Evolutionary conservation across 768 basidiomycete species (phyloP), one percentile per base, ranked within the genome.

Genomic region (Bullera alba): DNA sequence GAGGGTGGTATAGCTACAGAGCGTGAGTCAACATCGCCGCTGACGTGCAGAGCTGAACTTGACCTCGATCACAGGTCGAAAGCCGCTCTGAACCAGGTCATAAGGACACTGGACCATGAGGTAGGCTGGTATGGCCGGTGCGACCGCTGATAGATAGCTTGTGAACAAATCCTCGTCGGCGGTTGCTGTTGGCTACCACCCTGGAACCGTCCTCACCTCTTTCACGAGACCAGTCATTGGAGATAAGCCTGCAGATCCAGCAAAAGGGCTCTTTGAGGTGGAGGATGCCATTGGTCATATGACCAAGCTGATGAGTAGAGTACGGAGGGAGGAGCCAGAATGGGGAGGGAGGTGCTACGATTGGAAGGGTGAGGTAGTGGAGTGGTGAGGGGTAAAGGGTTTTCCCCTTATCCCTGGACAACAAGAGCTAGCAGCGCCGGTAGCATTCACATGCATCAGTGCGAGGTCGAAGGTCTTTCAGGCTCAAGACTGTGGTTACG

Each of bases 31-130:
- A 15, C 12, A 8, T 29, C 7, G 21, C 19, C 46, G 32, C 8
- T 8, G 10, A 8, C n/a, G 32, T 8, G 17, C 2, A 22, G 17
- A 28, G 7, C 29, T 4, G 32, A 32, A 10, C 36, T n/a, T 41
- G 35, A 42, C 37, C 26, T 5, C 27, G 22, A 12, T 15, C 0
- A 47, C 43, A 73, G 74, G 2, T 75, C 75, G 21, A 77, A 77
- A 57, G 72, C 75, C 1, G 76, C 75, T 1, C 53, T 74, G 27
- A 77, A 77, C 51, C 75, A 76, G 48, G 47, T 73, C 32, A 64
- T 76, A 42, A 55, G 66, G 22, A 70, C 66, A 0, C 55, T 76
- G 5, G 72, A 75, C 48, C 74, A 73, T 36, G 75, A 75, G 57
- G 69, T 75, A 34, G 52, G 63, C 53, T 53, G 15, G 30, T 32